Evolutionary conservation across 2,329 filamentous ascomycete genomes (phyloP).

Genomic region (Trichoderma koningiopsis): DNA sequence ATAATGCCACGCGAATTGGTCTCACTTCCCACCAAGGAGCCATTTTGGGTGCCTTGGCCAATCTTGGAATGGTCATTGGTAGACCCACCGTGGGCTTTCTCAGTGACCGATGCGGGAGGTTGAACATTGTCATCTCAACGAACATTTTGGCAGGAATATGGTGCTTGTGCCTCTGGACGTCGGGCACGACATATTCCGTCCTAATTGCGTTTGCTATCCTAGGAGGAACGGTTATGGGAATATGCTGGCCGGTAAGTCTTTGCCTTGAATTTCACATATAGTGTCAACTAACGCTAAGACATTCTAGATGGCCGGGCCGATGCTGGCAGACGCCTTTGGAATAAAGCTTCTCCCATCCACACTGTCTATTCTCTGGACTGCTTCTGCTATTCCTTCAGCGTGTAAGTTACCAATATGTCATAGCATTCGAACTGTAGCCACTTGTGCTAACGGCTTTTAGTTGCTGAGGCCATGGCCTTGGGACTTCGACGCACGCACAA

Average conservation of each 20-base stretch:
- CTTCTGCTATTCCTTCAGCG: conserved; percentile 8
- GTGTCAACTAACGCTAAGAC: not conserved
- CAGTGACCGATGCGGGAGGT: conserved; percentile 60
- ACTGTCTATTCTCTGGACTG: conserved; percentile 20
- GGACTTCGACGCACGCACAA: not conserved
- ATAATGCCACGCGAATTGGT: conserved; percentile 62
- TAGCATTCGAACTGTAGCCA: not conserved
- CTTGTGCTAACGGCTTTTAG: not conserved
- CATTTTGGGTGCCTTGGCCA: conserved; percentile 63
- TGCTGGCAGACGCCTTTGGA: conserved; percentile 19
- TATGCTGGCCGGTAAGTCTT: conserved; percentile 3
- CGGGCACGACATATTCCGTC: not conserved
- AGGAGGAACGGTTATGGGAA: conserved; percentile 11
- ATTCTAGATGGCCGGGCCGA: not conserved
- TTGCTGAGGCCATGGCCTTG: conserved; percentile 22
- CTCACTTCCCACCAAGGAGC: conserved; percentile 61
- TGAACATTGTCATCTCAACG: conserved; percentile 62
- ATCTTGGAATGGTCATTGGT: conserved; percentile 61
- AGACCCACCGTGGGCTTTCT: conserved; percentile 65
- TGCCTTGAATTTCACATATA: not conserved
- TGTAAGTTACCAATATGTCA: not conserved
- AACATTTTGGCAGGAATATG: conserved; percentile 37
- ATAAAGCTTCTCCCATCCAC: conserved; percentile 21
- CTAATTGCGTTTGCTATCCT: conserved; percentile 14
- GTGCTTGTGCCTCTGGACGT: conserved; percentile 17